Evolutionary conservation across 495 filamentous ascomycete genomes (phyloP), one percentile per base, ranked within the genome.

Genomic region (Penicillium soppii): DNA sequence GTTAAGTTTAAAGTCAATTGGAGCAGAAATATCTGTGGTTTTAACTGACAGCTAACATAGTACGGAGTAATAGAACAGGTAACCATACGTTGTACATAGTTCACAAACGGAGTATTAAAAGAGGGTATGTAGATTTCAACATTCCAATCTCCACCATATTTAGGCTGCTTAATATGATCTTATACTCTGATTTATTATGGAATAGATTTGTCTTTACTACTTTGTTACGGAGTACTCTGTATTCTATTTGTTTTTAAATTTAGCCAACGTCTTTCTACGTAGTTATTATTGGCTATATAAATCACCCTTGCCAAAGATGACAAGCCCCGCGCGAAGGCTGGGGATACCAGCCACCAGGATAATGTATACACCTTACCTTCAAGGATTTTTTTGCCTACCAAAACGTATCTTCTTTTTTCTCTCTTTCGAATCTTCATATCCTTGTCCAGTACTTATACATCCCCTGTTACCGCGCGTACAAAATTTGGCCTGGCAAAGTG

Each of bases 301-400:
- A n/a, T n/a, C n/a, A n/a, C n/a, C 27, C 32, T 50, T 41, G 47
- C 25, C 30, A 43, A 27, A 25, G 22, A 46, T 46, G 43, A 33
- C 43, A 56, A 35, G 42, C 54, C 61, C 61, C 58, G 52, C 56
- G 47, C 53, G 61, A 62, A 57, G 61, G 58, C 62, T 65, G 59
- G 62, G 59, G 57, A 55, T 37, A 57, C 62, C 65, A 68, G 65
- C 65, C 65, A 65, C 65, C 65, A 43, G 47, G 50, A 45, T 59
- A 60, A 49, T 49, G 48, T 59, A 57, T 63, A 63, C 43, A 50
- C 27, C 26, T 42, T 54, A 19, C 29, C 8, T 35, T 16, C 4
- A 33, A 23, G 17, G 25, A 33, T 44, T 30, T 43, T 16, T 44
- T 45, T 36, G 7, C 35, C 39, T 43, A 33, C 33, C 22, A 16